Percentiles rank a stretch among this genome's conserved stretches.
These are phyloP conservation scores for Suhomyces choctaworum DNA, from an alignment of 1,139 yeast genomes.

Conservation along the genomic window DNA sequence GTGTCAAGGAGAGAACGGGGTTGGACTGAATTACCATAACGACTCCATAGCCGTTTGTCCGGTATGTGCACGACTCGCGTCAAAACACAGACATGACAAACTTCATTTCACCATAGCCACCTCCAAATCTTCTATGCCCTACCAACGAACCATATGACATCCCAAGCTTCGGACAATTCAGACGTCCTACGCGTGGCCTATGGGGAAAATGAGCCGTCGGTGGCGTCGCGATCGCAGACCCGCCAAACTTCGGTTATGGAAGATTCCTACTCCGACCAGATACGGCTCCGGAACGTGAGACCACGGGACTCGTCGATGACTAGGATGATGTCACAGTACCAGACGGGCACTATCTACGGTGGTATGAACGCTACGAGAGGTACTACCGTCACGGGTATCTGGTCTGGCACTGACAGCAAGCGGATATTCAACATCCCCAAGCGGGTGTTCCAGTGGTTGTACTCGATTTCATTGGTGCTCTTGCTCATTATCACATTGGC, in stretches of 20 bases:
- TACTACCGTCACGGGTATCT: conserved; percentile 9
- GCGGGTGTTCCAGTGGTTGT: conserved; percentile 49
- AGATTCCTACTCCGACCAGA: conserved; percentile 4
- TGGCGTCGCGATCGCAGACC: conserved; percentile 1
- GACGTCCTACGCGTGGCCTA: neutral
- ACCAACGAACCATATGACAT: conserved; percentile 1
- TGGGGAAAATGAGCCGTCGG: neutral
- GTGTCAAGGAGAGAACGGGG: no score
- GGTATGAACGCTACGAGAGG: conserved; percentile 1
- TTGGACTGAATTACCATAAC: no score
- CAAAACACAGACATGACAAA: conserved; percentile 1
- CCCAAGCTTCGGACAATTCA: neutral
- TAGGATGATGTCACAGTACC: neutral
- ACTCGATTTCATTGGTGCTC: conserved; percentile 55
- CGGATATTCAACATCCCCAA: conserved; percentile 32
- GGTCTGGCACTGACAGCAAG: conserved; percentile 11
- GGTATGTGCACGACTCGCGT: no score
- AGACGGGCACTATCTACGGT: conserved; percentile 1
- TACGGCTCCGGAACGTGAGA: conserved; percentile 6
- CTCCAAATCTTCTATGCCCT: neutral
- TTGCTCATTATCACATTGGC: conserved; percentile 43
- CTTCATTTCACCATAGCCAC: neutral
- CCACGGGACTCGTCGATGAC: neutral
- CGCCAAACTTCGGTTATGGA: conserved; percentile 1
- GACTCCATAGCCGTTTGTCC: no score